phyloP scores from a whole-genome alignment of 331 rosid genomes.

The Malus hybrid region DNA sequence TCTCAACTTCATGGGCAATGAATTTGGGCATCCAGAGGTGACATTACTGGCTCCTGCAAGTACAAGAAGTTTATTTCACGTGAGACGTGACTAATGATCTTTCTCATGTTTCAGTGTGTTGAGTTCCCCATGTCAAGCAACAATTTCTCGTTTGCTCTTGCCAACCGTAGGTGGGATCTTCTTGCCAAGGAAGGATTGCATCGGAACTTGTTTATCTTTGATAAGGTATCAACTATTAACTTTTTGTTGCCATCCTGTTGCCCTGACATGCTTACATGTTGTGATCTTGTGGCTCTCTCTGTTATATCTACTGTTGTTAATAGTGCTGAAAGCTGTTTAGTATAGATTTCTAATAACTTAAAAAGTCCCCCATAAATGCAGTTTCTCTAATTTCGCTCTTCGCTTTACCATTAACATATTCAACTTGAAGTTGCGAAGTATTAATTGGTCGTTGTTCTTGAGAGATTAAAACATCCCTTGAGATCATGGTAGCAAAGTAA shows the following conservation, averaged over 20 bases:
- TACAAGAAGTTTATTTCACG: conserved; percentile 1
- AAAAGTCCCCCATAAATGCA: conserved; percentile 3
- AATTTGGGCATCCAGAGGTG: conserved; percentile 96
- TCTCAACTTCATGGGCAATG: conserved; percentile 97
- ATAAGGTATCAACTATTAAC: conserved; percentile 42
- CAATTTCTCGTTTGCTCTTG: conserved; percentile 67
- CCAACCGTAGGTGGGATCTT: conserved; percentile 87
- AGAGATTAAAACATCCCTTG: conserved; percentile 2
- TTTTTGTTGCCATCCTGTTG: background rate
- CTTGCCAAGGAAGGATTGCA: conserved; percentile 48
- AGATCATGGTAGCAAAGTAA: conserved; percentile 1
- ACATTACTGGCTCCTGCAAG: conserved; percentile 10
- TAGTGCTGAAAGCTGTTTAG: background rate
- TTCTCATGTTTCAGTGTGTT: conserved; percentile 52
- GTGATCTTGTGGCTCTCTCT: background rate
- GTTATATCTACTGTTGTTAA: background rate
- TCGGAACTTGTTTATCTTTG: conserved; percentile 53
- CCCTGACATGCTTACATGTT: conserved; percentile 6
- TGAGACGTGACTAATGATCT: conserved; percentile 17
- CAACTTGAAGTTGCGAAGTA: conserved; percentile 5
- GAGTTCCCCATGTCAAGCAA: conserved; percentile 86
- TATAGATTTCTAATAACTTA: background rate
- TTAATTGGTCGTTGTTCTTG: background rate
- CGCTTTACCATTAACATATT: background rate
- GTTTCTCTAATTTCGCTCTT: conserved; percentile 5